A percentile compares a stretch with the other conserved stretches of the same genome.
phyloP scores from a whole-genome alignment of 2,329 filamentous ascomycete genomes.

The Penicillium freii region DNA sequence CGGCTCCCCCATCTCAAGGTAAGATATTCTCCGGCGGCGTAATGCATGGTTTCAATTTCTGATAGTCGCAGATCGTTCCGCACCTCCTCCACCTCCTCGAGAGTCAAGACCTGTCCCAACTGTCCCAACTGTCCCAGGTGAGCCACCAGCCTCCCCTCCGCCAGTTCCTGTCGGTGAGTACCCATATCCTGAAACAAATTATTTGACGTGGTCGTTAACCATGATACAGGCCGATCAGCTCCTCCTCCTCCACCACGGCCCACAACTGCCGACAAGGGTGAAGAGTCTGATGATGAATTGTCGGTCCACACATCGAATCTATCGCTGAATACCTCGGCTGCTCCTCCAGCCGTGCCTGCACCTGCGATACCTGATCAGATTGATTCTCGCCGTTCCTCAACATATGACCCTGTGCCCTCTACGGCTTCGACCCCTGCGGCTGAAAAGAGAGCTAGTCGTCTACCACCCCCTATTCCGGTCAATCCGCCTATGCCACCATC shows the following conservation, averaged over 20 bases:
- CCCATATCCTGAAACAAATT: neutral
- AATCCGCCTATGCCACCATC: slow-evolving; percentile 40
- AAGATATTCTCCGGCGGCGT: slow-evolving; percentile 27
- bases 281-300: slow-evolving; percentile 85
- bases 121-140: slow-evolving; percentile 38
- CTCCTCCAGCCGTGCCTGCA: slow-evolving; percentile 50
- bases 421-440: slow-evolving; percentile 31
- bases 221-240: slow-evolving; percentile 59
- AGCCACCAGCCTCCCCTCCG: slow-evolving; percentile 37
- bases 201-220: slow-evolving; percentile 23
- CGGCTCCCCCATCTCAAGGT: slow-evolving; percentile 52
- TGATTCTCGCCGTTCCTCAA: slow-evolving; percentile 40
- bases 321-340: slow-evolving; percentile 43
- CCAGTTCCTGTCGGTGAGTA: slow-evolving; percentile 57
- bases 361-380: slow-evolving; percentile 43
- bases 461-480: slow-evolving; percentile 42
- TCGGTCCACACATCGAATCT: slow-evolving; percentile 53
- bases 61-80: slow-evolving; percentile 42
- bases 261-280: slow-evolving; percentile 70
- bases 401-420: slow-evolving; percentile 46
- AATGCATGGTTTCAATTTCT: neutral
- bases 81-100: slow-evolving; percentile 44
- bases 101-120: slow-evolving; percentile 42
- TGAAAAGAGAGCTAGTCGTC: slow-evolving; percentile 46
- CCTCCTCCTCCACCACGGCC: slow-evolving; percentile 56